A percentile compares a stretch with the other conserved stretches of the same genome.
Conservation (phyloP, 2,329 filamentous ascomycete species). For the Cercospora sp. region DNA sequence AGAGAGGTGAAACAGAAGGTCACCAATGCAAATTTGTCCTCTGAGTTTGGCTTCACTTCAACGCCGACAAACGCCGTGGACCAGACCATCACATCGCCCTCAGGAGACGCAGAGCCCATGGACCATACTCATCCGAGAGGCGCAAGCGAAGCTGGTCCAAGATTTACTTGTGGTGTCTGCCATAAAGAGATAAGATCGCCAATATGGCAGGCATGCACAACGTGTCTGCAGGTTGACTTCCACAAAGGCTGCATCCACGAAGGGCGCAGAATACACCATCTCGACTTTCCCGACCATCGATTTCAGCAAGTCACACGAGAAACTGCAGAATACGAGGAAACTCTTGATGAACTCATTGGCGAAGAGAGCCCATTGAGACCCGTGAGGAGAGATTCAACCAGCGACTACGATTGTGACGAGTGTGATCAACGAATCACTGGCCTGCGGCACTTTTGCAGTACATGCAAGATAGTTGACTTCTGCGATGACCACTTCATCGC, state of each 20-base stretch:
- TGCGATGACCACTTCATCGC: conserved; percentile 8
- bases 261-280: conserved; percentile 5
- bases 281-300: neutral
- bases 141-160: neutral
- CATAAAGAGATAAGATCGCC: neutral
- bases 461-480: conserved; percentile 1
- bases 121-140: neutral
- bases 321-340: neutral
- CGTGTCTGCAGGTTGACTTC: neutral
- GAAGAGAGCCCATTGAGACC: neutral
- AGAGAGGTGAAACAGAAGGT: neutral
- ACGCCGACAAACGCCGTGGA: neutral
- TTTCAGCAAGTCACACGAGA: neutral
- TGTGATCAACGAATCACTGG: neutral
- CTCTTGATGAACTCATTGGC: neutral
- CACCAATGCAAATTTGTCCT: neutral
- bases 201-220: conserved; percentile 1
- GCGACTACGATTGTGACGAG: neutral
- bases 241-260: conserved; percentile 7
- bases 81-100: neutral
- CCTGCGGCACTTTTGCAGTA: neutral
- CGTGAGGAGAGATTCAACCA: neutral
- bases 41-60: neutral
- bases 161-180: conserved; percentile 1
- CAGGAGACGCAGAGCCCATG: neutral